Base-by-base conservation (phyloP, 257 asterid species). In the Salvia rosmarinus region DNA sequence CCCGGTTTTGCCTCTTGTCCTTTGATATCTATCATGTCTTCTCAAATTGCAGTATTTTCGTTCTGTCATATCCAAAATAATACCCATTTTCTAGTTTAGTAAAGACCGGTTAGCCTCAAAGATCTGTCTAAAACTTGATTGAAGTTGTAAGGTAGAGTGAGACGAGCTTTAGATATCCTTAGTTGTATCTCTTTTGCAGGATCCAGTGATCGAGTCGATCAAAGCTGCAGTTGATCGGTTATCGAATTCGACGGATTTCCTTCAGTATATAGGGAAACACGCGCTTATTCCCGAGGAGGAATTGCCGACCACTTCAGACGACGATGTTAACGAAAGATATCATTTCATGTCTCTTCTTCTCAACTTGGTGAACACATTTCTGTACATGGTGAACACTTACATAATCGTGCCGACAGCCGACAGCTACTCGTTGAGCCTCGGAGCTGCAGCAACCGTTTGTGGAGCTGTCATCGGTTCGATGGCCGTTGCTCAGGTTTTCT, bases 361-460 rank as follows among this genome's bases (percentile, higher is more conserved):
- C 32, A 88, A 88, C 86, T 76, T 86, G 70, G 86, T 76, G 6
- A 88, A 82, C 11, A 82, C 92, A 32, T 88, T 86, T 73, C 63
- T 88, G 11, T 88, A 86, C 83, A 88, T 88, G 95, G 87, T 83
- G 64, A 88, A 86, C 50, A 81, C 95, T 0, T 86, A 88, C 40
- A 88, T 88, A 37, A 77, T 88, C 1, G 95, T 88, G 62, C 95
- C 95, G 40, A 88, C 95, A 17, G 95, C 95, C 5, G 95, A 88
- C 63, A 76, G 71, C 80, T 88, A 88, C 80, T 84, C 95, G 0
- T 25, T 82, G 82, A 83, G 85, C 14, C 89, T 88, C 14, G 95
- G 95, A 25, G 95, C 92, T 64, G 95, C 95, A 14, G 90, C 92
- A n/a, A 86, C 95, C 9, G 84, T 86, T 28, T 88, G 95, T 78